A percentile compares a stretch with the other conserved stretches of the same genome.
Conservation (phyloP, 768 basidiomycete genomes). For the Ramaria sp. region DNA sequence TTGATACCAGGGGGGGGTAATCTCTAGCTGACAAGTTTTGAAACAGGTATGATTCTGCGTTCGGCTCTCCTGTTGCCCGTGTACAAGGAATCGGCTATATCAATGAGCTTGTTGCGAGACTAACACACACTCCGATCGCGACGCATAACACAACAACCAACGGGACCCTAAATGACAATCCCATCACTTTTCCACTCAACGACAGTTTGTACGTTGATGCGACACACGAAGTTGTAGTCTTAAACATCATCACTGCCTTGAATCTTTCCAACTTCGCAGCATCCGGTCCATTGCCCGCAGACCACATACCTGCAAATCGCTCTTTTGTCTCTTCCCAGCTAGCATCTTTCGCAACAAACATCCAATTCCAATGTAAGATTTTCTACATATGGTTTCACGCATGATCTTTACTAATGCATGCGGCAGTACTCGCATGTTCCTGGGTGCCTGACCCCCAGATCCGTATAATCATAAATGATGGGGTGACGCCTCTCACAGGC, state of each 20-base stretch:
- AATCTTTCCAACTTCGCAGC: conserved; percentile 26
- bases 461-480: conserved; percentile 26
- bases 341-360: conserved; percentile 29
- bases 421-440: conserved; percentile 20
- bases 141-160: conserved; percentile 79
- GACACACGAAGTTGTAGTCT: conserved; percentile 28
- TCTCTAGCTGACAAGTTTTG: background rate
- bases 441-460: conserved; percentile 21
- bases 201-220: conserved; percentile 25
- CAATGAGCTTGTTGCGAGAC: conserved; percentile 74
- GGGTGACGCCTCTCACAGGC: conserved; percentile 21
- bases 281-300: conserved; percentile 20
- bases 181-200: conserved; percentile 17
- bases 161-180: conserved; percentile 61
- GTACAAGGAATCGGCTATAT: conserved; percentile 72
- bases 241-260: conserved; percentile 28
- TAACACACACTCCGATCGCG: conserved; percentile 64
- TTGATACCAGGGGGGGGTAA: no score
- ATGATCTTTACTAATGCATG: background rate
- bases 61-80: conserved; percentile 72
- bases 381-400: background rate
- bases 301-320: conserved; percentile 16
- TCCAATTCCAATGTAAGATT: conserved; percentile 69
- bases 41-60: conserved; percentile 54
- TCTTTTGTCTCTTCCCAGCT: conserved; percentile 20